A percentile compares a stretch with the other conserved stretches of the same genome.
Conservation (phyloP, 768 basidiomycete genomes). For the Gloeopeniophorella convolvens region DNA sequence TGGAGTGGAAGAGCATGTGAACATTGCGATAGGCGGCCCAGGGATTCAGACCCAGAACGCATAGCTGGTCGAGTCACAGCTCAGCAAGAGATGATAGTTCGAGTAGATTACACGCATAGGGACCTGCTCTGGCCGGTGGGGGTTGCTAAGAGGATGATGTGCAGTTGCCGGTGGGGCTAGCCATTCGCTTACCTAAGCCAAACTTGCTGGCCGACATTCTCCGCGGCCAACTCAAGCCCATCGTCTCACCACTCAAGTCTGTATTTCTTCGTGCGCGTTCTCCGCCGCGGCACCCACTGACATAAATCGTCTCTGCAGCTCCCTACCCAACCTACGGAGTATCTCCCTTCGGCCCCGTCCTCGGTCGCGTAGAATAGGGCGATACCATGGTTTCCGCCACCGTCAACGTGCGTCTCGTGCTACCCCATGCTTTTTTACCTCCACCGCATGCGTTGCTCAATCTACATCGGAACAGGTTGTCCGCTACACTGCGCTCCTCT, state of each 20-base stretch:
- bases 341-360: conserved; percentile 2
- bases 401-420: conserved; percentile 13
- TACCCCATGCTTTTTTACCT: conserved; percentile 1
- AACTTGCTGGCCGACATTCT: conserved; percentile 17
- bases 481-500: conserved; percentile 85
- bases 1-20: too few relatives aligned
- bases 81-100: too few relatives aligned
- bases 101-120: too few relatives aligned
- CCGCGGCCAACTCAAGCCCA: conserved; percentile 9
- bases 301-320: not conserved
- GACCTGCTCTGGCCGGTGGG: too few relatives aligned
- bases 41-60: too few relatives aligned
- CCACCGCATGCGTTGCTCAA: not conserved
- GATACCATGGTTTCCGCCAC: conserved; percentile 17
- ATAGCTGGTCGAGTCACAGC: too few relatives aligned
- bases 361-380: conserved; percentile 17
- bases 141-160: too few relatives aligned
- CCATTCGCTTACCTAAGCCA: conserved; percentile 11
- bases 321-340: conserved; percentile 1
- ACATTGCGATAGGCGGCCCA: too few relatives aligned
- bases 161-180: not conserved
- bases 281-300: not conserved
- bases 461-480: conserved; percentile 52
- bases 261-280: conserved; percentile 1
- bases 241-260: conserved; percentile 1